These are phyloP conservation scores for Pleurotus platypus DNA, from an alignment of 768 basidiomycete genomes.

Conservation along the genomic window DNA sequence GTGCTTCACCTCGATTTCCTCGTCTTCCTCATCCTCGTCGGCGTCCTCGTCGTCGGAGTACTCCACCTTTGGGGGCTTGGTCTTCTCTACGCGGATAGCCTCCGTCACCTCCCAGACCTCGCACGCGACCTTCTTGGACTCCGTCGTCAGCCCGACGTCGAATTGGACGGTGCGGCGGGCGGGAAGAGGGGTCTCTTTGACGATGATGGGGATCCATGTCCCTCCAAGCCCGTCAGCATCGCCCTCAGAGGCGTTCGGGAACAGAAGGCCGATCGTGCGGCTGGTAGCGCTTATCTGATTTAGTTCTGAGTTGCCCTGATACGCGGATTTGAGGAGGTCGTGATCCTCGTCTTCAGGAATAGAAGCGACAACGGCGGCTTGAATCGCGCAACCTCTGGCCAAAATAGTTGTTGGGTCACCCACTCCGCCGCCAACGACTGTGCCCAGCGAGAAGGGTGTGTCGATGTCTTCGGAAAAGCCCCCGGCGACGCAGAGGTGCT, in stretches of 20 bases:
- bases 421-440: slow-evolving; percentile 65
- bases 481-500: slow-evolving; percentile 38
- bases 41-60: slow-evolving; percentile 46
- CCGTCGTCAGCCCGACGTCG: slow-evolving; percentile 46
- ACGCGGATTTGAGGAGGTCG: slow-evolving; percentile 48
- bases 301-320: slow-evolving; percentile 36
- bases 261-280: slow-evolving; percentile 61
- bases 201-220: slow-evolving; percentile 61
- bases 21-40: slow-evolving; percentile 54
- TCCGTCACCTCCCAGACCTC: slow-evolving; percentile 82
- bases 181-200: slow-evolving; percentile 71
- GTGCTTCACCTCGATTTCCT: slow-evolving; percentile 62
- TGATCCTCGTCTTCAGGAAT: slow-evolving; percentile 45
- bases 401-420: slow-evolving; percentile 80
- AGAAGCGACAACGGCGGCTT: slow-evolving; percentile 58
- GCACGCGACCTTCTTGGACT: slow-evolving; percentile 48
- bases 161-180: slow-evolving; percentile 57
- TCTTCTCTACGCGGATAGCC: slow-evolving; percentile 58
- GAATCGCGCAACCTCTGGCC: slow-evolving; percentile 72
- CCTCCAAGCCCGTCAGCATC: slow-evolving; percentile 49
- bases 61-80: slow-evolving; percentile 41
- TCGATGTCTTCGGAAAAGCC: slow-evolving; percentile 61
- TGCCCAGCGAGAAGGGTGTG: slow-evolving; percentile 64
- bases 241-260: slow-evolving; percentile 45
- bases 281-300: slow-evolving; percentile 52